Evolutionary conservation across 495 filamentous ascomycete genomes (phyloP).

Genomic region (Talaromyces trachyspermus): DNA sequence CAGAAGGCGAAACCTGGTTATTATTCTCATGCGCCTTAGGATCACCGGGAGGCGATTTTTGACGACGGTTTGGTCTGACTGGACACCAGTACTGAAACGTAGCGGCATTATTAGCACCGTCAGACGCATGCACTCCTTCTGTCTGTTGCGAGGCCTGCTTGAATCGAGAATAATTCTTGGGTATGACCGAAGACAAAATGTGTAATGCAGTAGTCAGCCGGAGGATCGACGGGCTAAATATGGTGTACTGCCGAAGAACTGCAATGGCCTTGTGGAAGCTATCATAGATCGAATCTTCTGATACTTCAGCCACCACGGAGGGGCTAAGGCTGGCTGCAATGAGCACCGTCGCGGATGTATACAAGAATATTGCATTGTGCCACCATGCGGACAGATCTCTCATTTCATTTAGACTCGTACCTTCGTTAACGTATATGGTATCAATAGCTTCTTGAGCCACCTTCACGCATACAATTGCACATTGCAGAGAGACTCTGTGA

Average conservation of each 20-base stretch:
- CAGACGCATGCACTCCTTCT: neutral
- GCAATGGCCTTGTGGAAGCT: slow-evolving; percentile 29
- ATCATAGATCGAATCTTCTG: slow-evolving; percentile 17
- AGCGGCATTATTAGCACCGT: neutral
- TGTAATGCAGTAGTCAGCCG: slow-evolving; percentile 9
- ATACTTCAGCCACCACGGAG: slow-evolving; percentile 22
- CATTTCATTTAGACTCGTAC: slow-evolving; percentile 20
- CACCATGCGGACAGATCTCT: slow-evolving; percentile 36
- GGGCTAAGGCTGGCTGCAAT: slow-evolving; percentile 29
- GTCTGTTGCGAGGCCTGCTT: neutral
- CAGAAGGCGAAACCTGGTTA: neutral
- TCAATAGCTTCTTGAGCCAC: slow-evolving; percentile 30
- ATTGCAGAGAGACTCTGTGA: slow-evolving; percentile 29
- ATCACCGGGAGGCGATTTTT: neutral
- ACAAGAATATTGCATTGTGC: slow-evolving; percentile 31
- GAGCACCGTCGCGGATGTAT: slow-evolving; percentile 33
- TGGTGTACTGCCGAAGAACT: slow-evolving; percentile 29
- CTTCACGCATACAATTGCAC: slow-evolving; percentile 31
- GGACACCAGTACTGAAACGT: slow-evolving; percentile 1
- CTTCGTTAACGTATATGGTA: slow-evolving; percentile 23
- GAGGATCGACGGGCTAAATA: slow-evolving; percentile 26
- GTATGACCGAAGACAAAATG: neutral
- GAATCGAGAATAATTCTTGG: neutral
- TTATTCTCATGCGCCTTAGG: neutral
- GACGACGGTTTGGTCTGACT: neutral